Percentiles rank a stretch among this genome's conserved stretches.
phyloP scores from a whole-genome alignment of 208 protist species.

The Crithidia mellificae region DNA sequence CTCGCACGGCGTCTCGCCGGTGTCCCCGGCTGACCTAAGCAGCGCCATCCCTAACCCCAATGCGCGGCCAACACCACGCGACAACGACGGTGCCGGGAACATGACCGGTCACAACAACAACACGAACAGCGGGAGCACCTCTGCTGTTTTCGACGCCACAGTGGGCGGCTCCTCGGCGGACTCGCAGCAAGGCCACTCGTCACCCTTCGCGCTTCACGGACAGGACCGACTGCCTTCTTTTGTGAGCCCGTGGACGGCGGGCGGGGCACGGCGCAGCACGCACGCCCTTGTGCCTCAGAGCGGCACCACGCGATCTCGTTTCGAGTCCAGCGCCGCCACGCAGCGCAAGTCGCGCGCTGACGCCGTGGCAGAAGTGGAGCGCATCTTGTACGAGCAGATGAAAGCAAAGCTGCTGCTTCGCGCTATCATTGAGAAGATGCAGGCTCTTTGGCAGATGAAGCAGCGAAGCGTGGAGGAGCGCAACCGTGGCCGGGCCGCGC shows the following conservation, averaged over 20 bases:
- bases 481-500: constrained; percentile 42
- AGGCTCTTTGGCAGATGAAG: constrained; percentile 63
- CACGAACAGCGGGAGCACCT: no score
- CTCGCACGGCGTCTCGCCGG: neutral
- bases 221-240: neutral
- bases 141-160: neutral
- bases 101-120: no score
- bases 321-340: neutral
- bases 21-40: neutral
- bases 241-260: neutral
- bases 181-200: neutral
- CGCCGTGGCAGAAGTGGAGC: constrained; percentile 53
- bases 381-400: constrained; percentile 75
- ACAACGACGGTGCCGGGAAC: neutral
- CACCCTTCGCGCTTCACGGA: neutral
- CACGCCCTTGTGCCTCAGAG: constrained; percentile 11
- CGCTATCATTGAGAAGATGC: constrained; percentile 72
- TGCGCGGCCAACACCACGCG: neutral
- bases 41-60: constrained; percentile 9
- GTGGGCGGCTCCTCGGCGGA: neutral
- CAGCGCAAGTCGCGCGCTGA: constrained; percentile 19
- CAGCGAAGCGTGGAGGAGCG: constrained; percentile 45
- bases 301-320: neutral
- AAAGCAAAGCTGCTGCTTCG: constrained; percentile 76
- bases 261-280: constrained; percentile 8